Percentiles rank a stretch among this genome's conserved stretches.
Evolutionary conservation across 169 alveolate species (phyloP).

Genomic region (Hammondia hammondi): DNA sequence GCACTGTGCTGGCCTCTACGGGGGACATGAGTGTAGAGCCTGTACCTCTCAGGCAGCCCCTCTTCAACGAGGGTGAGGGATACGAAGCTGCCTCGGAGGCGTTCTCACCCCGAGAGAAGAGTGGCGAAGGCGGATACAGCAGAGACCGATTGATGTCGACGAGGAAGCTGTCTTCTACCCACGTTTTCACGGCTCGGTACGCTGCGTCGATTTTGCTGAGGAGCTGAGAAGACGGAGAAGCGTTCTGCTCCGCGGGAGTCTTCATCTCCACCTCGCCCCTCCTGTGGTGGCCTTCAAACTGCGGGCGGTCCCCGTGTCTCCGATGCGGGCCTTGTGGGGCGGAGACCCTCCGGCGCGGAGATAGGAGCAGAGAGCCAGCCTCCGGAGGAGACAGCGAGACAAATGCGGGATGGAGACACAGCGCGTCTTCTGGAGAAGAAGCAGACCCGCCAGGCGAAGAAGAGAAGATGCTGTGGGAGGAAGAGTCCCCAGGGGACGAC

Average conservation of each 20-base stretch:
- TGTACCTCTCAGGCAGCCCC: not conserved
- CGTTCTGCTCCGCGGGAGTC: not conserved
- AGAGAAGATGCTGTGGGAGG: not conserved
- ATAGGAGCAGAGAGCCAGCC: not conserved
- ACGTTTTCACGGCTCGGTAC: not conserved
- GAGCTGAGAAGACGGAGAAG: slow-evolving; percentile 15
- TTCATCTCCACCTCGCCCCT: not conserved
- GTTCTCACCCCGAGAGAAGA: not conserved
- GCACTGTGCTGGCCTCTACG: not conserved
- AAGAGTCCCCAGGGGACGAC: not conserved
- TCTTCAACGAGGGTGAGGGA: not conserved
- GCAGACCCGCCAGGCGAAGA: not conserved
- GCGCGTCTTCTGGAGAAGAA: not conserved
- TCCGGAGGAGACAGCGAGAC: not conserved
- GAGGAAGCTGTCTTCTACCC: not conserved
- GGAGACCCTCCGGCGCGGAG: not conserved
- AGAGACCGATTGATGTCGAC: not conserved
- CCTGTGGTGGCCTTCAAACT: not conserved
- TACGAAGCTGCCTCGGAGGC: not conserved
- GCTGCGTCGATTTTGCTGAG: not conserved
- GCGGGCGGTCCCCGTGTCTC: not conserved
- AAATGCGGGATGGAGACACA: not conserved
- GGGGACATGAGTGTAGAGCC: not conserved
- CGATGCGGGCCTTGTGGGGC: not conserved
- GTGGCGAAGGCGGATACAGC: not conserved